These are phyloP conservation scores for Syzygium aromaticum DNA, from an alignment of 345 rosid genomes.

Conservation along the genomic window DNA sequence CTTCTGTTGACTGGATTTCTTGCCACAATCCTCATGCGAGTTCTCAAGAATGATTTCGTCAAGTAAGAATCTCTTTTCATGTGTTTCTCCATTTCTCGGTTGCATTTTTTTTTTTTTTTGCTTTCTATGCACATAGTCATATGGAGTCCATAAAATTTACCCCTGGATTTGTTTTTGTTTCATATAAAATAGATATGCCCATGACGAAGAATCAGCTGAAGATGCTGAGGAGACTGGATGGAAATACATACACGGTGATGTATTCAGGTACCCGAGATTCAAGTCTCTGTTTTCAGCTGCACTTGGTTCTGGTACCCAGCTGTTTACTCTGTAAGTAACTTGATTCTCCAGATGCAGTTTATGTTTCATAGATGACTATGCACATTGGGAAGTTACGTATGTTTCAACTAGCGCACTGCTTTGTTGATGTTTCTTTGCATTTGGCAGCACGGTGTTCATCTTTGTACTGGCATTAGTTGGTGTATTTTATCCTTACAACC, in stretches of 20 bases:
- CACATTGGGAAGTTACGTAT: not conserved
- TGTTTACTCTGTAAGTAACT: conserved; percentile 44
- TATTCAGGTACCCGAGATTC: conserved; percentile 40
- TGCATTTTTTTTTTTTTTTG: not conserved
- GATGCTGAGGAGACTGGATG: conserved; percentile 56
- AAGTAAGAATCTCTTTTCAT: conserved; percentile 20
- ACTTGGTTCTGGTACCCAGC: conserved; percentile 47
- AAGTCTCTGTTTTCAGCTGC: conserved; percentile 44
- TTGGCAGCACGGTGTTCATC: conserved; percentile 33
- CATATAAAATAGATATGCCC: conserved; percentile 27
- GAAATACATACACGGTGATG: conserved; percentile 62
- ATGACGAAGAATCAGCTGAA: conserved; percentile 50
- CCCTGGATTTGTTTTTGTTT: not conserved
- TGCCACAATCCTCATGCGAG: conserved; percentile 55
- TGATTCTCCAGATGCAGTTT: not conserved
- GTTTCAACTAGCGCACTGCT: not conserved
- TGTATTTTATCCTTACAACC: conserved; percentile 48
- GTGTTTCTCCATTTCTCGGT: not conserved
- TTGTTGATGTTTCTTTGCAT: not conserved
- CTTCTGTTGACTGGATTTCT: conserved; percentile 56
- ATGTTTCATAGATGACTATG: not conserved
- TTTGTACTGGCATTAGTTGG: conserved; percentile 44
- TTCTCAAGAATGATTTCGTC: conserved; percentile 51
- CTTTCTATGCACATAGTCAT: not conserved
- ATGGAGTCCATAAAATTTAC: not conserved